phyloP scores from a whole-genome alignment of 2,329 filamentous ascomycete genomes.

The Talaromyces piceae region DNA sequence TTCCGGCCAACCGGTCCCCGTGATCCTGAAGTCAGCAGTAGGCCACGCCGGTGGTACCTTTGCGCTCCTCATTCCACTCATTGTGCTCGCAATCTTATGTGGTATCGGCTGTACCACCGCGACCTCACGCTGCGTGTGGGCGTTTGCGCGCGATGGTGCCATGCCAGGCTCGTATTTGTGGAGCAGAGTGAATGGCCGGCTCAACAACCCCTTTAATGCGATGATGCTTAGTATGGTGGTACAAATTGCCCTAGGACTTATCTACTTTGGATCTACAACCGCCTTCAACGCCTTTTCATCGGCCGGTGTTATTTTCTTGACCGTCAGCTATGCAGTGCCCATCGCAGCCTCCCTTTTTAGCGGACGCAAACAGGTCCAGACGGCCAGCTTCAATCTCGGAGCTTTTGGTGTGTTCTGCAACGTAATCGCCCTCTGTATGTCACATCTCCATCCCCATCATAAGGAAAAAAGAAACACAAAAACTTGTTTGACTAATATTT shows the following conservation, averaged over 20 bases:
- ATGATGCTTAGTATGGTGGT: constrained; percentile 27
- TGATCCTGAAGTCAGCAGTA: constrained; percentile 41
- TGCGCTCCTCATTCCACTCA: constrained; percentile 59
- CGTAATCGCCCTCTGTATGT: constrained; percentile 49
- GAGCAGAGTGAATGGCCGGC: constrained; percentile 51
- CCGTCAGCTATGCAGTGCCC: constrained; percentile 41
- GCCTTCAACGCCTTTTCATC: constrained; percentile 40
- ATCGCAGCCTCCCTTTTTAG: constrained; percentile 40
- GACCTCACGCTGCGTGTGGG: constrained; percentile 44
- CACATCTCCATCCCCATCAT: background rate
- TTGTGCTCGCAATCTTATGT: constrained; percentile 31
- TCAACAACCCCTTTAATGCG: constrained; percentile 53
- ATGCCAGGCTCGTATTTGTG: constrained; percentile 53
- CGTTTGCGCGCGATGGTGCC: constrained; percentile 46
- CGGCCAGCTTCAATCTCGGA: constrained; percentile 43
- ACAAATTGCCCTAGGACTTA: constrained; percentile 32
- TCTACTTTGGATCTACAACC: constrained; percentile 40
- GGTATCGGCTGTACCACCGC: constrained; percentile 43
- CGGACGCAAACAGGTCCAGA: constrained; percentile 38
- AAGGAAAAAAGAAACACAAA: no score
- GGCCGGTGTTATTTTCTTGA: constrained; percentile 44
- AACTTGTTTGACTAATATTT: constrained; percentile 8
- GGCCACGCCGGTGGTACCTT: constrained; percentile 61
- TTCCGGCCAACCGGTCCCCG: constrained; percentile 62
- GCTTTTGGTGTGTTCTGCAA: constrained; percentile 6